Evolutionary conservation across 1,284 basidiomycete species (phyloP).

Genomic region (Neonothopanus nambi): DNA sequence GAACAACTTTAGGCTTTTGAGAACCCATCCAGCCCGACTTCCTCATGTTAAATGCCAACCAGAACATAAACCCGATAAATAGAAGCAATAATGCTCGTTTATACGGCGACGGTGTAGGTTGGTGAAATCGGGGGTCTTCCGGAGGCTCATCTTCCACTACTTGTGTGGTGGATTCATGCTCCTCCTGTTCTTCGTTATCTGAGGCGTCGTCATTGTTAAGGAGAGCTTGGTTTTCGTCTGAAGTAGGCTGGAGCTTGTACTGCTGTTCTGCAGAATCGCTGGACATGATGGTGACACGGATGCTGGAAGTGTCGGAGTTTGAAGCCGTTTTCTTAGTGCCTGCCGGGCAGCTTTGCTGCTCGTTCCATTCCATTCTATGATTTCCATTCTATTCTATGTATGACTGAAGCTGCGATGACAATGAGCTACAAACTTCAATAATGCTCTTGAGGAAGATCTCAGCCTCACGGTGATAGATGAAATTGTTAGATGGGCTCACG

Average conservation of each 20-base stretch:
- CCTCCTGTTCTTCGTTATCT: not conserved
- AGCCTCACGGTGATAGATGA: no score
- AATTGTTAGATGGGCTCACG: no score
- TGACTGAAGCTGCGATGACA: no score
- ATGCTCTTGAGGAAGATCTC: no score
- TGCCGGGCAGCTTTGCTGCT: no score
- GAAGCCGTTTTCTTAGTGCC: no score
- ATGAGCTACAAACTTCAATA: no score
- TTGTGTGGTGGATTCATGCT: not conserved
- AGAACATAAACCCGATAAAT: conserved; percentile 43
- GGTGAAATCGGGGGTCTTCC: conserved; percentile 44
- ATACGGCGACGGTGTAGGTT: conserved; percentile 44
- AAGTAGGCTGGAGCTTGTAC: not conserved
- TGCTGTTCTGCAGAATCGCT: no score
- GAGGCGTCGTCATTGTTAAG: conserved; percentile 1
- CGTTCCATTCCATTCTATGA: no score
- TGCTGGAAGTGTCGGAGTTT: no score
- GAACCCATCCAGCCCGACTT: conserved; percentile 18
- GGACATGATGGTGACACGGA: no score
- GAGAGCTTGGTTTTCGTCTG: conserved; percentile 1
- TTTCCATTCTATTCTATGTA: no score
- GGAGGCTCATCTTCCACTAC: conserved; percentile 4
- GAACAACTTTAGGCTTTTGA: conserved; percentile 39
- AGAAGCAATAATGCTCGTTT: conserved; percentile 48
- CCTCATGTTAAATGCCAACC: conserved; percentile 40